Evolutionary conservation across 2,329 filamentous ascomycete species (phyloP).

Genomic region (Beauveria varroae): DNA sequence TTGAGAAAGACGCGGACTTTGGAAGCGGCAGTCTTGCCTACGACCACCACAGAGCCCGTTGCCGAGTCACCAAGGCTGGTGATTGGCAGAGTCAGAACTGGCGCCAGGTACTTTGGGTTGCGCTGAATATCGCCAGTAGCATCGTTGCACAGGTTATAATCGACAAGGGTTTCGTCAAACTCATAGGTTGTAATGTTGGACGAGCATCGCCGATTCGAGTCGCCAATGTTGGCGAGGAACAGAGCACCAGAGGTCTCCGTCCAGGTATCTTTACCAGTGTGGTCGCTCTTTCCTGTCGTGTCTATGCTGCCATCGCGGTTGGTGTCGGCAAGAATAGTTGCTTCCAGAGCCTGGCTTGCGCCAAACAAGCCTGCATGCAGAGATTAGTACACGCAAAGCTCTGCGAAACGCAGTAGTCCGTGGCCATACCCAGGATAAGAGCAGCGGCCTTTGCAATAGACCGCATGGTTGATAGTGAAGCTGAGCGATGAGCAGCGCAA

Average conservation of each 20-base stretch:
- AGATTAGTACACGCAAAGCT: not conserved
- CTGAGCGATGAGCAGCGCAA: not conserved
- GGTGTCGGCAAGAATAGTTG: constrained; percentile 3
- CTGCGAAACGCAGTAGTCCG: not conserved
- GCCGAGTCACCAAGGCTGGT: constrained; percentile 11
- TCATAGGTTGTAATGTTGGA: not conserved
- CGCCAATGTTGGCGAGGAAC: constrained; percentile 6
- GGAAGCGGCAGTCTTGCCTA: constrained; percentile 8
- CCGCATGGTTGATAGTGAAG: not conserved
- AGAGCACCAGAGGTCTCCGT: not conserved
- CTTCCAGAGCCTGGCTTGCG: not conserved
- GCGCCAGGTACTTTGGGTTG: constrained; percentile 23
- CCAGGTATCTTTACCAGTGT: not conserved
- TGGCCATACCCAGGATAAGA: not conserved
- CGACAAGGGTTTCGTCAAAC: not conserved
- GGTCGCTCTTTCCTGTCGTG: not conserved
- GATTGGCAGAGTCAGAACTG: constrained; percentile 23
- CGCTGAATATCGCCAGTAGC: constrained; percentile 25
- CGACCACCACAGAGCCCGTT: constrained; percentile 14
- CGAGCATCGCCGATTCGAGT: constrained; percentile 4
- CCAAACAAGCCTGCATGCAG: not conserved
- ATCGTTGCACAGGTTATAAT: constrained; percentile 23
- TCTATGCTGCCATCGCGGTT: constrained; percentile 10
- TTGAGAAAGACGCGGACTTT: constrained; percentile 24
- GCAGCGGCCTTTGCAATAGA: not conserved